phyloP scores from a whole-genome alignment of 371 early-diverging fungal species.

The Mucor irregularis region DNA sequence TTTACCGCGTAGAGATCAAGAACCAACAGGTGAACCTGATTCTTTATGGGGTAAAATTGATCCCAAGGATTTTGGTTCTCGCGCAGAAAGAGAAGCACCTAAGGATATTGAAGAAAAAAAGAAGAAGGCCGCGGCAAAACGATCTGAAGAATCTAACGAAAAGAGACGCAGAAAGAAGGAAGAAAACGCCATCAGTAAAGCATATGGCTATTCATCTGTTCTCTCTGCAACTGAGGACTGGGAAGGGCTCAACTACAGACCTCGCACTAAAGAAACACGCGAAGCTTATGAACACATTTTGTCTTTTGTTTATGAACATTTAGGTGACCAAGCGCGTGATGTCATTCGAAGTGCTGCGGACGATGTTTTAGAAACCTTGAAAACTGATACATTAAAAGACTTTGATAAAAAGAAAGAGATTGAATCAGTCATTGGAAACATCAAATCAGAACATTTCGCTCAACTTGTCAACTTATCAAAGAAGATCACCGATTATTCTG shows the following conservation, averaged over 20 bases:
- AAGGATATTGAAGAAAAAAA: constrained; percentile 70
- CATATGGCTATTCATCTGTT: constrained; percentile 81
- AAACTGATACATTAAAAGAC: constrained; percentile 85
- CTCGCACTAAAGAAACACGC: constrained; percentile 93
- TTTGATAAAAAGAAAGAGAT: constrained; percentile 86
- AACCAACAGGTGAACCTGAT: constrained; percentile 96
- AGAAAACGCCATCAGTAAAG: constrained; percentile 60
- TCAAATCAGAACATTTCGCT: constrained; percentile 81
- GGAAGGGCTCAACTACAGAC: constrained; percentile 87
- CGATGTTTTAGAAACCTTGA: constrained; percentile 79
- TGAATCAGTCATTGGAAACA: constrained; percentile 68
- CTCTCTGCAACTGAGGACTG: constrained; percentile 91
- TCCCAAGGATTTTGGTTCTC: constrained; percentile 83
- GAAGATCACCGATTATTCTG: constrained; percentile 87
- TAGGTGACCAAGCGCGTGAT: constrained; percentile 91
- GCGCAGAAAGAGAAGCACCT: constrained; percentile 70
- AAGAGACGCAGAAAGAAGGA: constrained; percentile 59
- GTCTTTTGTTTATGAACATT: constrained; percentile 73
- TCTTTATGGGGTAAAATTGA: constrained; percentile 86
- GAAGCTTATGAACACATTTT: constrained; percentile 88
- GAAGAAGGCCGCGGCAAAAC: constrained; percentile 53
- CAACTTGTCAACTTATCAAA: constrained; percentile 89
- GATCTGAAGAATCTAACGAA: constrained; percentile 52
- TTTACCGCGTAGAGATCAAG: constrained; percentile 85
- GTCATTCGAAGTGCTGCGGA: constrained; percentile 91